Evolutionary conservation across 768 basidiomycete genomes (phyloP).

Genomic region (Suillus spraguei): DNA sequence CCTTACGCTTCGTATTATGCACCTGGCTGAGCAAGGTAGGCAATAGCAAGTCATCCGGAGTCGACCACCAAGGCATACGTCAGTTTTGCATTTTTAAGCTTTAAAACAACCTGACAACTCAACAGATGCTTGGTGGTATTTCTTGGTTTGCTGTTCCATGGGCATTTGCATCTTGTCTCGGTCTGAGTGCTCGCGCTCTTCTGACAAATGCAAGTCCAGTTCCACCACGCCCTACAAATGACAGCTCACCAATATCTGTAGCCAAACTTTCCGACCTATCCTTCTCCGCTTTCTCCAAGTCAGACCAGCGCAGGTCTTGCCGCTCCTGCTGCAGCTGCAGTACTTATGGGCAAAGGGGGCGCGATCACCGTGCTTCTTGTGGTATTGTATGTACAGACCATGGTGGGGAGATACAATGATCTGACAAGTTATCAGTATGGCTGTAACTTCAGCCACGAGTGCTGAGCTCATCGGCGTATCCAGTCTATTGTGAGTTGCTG

Average conservation of each 20-base stretch:
- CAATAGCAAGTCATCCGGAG: slow-evolving; percentile 52
- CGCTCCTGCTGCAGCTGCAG: slow-evolving; percentile 47
- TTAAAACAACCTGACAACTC: slow-evolving; percentile 1
- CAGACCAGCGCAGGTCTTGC: slow-evolving; percentile 47
- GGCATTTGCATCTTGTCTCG: slow-evolving; percentile 50
- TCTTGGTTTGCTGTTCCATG: slow-evolving; percentile 62
- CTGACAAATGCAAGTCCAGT: slow-evolving; percentile 29
- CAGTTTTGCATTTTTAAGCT: slow-evolving; percentile 14
- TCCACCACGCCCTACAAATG: background rate
- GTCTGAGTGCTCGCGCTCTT: slow-evolving; percentile 43
- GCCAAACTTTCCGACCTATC: slow-evolving; percentile 57
- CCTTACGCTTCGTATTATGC: background rate
- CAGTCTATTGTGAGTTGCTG: slow-evolving; percentile 41
- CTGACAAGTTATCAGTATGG: slow-evolving; percentile 35
- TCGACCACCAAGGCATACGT: slow-evolving; percentile 56
- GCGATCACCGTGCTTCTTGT: slow-evolving; percentile 47
- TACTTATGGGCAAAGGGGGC: slow-evolving; percentile 48
- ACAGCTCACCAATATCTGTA: slow-evolving; percentile 20
- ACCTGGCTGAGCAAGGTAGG: slow-evolving; percentile 27
- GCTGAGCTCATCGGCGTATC: slow-evolving; percentile 49
- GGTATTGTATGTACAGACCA: slow-evolving; percentile 34
- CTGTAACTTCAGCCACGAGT: slow-evolving; percentile 48
- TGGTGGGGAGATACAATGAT: background rate
- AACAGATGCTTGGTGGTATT: slow-evolving; percentile 55
- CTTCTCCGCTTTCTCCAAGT: slow-evolving; percentile 41